Base-by-base conservation (phyloP, 139 green algal genomes). In the Chlamydomonas incerta region DNA sequence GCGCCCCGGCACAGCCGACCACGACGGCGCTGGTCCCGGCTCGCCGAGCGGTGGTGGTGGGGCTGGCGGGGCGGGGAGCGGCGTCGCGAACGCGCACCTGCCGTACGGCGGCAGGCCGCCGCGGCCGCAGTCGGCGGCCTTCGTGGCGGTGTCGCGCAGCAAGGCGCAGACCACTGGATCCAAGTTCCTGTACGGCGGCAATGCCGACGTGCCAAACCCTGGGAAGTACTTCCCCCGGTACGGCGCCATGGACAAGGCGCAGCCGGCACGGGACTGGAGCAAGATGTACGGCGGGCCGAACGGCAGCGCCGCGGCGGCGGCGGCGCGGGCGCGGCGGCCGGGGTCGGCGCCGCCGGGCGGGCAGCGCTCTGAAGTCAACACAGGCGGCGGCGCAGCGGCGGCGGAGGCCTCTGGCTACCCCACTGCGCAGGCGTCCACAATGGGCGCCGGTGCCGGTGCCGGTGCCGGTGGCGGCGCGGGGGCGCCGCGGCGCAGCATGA, bases 201-300 rank as follows among this genome's bases (percentile, higher is more conserved):
- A 17, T 18, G 0, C n/a, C 14, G 63, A 74, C 62, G 31, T 83
- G 9, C 77, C 77, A 3, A 18, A 29, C 21, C 63, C 63, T 4
- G 77, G 63, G 37, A 74, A 74, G 63, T 83, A 83, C 63, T 66
- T 28, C 5, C 77, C 77, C 6, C 47, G 65, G 41, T 83, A 83
- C 62, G 23, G 63, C 77, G 77, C 46, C 0, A 41, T 55, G 29
- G 77, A 74, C 41, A 83, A 83, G 77, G 77, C 14, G 0, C 29
- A 33, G 5, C 70, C 37, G 24, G 24, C 35, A 20, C 29, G 65
- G n/a, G 65, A 70, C 65, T 70, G 65, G 65, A 14, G 34, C 23
- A n/a, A 73, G 8, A 50, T 50, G 68, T 35, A 31, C 11, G 34
- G 26, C 28, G 28, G 21, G 13, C n/a, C 66, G 31, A 6, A 29